Conservation (phyloP, 805 yeast genomes). For the Spencermartinsiella europaea region DNA sequence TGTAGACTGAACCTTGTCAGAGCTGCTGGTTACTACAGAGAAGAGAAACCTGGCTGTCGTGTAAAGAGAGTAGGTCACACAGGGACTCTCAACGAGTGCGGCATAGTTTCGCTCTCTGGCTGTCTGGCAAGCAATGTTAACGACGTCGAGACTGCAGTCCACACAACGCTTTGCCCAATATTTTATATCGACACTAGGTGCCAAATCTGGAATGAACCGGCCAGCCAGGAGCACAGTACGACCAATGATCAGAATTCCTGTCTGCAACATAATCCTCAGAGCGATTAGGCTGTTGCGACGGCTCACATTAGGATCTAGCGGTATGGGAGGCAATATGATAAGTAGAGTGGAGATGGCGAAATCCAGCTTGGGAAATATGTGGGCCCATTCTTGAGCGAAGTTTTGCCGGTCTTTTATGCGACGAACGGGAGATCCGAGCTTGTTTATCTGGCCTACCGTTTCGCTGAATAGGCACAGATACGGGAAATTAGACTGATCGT, state of each 20-base stretch:
- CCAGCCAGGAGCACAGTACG: neutral
- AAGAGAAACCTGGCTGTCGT: slow-evolving; percentile 14
- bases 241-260: neutral
- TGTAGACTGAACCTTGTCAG: neutral
- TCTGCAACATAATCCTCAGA: neutral
- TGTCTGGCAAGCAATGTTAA: neutral
- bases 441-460: neutral
- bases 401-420: neutral
- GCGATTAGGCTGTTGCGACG: neutral
- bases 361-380: neutral
- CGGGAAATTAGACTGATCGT: slow-evolving; percentile 1
- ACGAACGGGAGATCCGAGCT: neutral
- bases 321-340: neutral
- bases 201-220: neutral
- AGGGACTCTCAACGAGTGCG: slow-evolving; percentile 17
- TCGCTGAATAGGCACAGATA: neutral
- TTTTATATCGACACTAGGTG: neutral
- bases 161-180: neutral
- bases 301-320: neutral
- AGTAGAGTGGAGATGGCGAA: neutral
- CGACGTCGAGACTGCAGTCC: neutral
- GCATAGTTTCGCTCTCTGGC: neutral
- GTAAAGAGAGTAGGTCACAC: slow-evolving; percentile 11
- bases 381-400: neutral
- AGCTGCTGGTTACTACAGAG: slow-evolving; percentile 3